These are phyloP conservation scores for Solanum corneliomulleri DNA, from an alignment of 257 asterid genomes.

Conservation along the genomic window DNA sequence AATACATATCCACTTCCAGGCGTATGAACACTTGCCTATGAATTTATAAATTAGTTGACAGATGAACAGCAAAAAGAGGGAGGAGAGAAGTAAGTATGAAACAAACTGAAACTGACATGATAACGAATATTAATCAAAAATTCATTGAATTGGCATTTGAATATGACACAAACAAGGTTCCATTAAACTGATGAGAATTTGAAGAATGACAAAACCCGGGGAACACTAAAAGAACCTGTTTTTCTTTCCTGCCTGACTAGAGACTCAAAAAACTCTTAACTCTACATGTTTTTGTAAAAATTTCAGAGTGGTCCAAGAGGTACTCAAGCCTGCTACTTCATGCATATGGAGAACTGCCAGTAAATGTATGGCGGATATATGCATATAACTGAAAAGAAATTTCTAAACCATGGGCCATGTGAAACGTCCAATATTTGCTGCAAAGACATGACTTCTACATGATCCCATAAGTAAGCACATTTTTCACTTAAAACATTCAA, in stretches of 20 bases:
- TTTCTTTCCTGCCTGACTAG: not conserved
- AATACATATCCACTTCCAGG: slow-evolving; percentile 98
- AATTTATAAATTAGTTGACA: not conserved
- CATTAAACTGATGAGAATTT: not conserved
- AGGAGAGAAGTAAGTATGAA: not conserved
- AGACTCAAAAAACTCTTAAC: not conserved
- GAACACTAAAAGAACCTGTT: not conserved
- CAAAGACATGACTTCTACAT: not conserved
- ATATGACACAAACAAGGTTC: not conserved
- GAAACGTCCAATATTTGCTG: not conserved
- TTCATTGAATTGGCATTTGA: not conserved
- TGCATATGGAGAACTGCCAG: not conserved
- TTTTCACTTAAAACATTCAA: not conserved
- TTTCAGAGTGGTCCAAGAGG: not conserved
- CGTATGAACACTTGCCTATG: slow-evolving; percentile 72
- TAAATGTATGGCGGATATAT: not conserved
- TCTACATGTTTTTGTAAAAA: not conserved
- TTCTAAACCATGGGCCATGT: not conserved
- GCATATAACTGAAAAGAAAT: not conserved
- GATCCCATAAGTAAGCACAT: not conserved
- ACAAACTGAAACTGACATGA: not conserved
- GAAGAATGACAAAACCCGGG: not conserved
- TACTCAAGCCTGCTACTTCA: not conserved
- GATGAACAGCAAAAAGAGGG: not conserved
- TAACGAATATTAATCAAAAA: not conserved